Evolutionary conservation across 306 rosid genomes (phyloP), one percentile per base, ranked within the genome.

Genomic region (Begonia masoniana): DNA sequence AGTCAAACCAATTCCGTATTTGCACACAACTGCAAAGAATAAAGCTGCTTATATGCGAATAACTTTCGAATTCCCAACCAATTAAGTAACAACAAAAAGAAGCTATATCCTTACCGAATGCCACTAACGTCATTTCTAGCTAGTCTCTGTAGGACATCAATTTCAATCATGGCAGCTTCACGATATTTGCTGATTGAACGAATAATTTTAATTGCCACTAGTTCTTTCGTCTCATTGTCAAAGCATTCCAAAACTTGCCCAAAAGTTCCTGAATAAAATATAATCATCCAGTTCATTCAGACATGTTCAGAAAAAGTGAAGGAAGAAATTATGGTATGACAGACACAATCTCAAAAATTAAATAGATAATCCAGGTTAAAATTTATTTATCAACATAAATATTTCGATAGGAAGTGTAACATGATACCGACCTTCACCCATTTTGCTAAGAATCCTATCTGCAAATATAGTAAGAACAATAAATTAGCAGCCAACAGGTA

Each of bases 1-100:
- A 45, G 49, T 45, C 78, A 72, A 76, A 72, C 82, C 82, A 71
- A 64, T 68, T 71, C 72, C 75, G 82, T 54, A 76, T 64, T 76
- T 71, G 82, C 63, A 71, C 75, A 76, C 78, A 76, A 63, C 75
- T 76, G 75, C 78, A 71, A 71, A 58, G 71, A 76, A 76, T 51
- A 57, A 71, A 76, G 61, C 56, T 9, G 7, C 39, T 31, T 31
- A 31, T 45, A 11, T 45, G 49, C n/a, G 14, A 10, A 10, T 45
- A 10, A n/a, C 49, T n/a, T 4, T 45, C 49, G 10, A 45, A 45
- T 45, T 11, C 13, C 15, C 13, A 45, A 45, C 13, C 49, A 45
- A 12, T 57, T 50, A 52, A 21, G 3, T 21, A 60, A 50, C 41
- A 47, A 50, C 19, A 50, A 50, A 17, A 13, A 50, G 21, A 67